Evolutionary conservation across 2,329 filamentous ascomycete genomes (phyloP).

Genomic region (Colletotrichum sp.): DNA sequence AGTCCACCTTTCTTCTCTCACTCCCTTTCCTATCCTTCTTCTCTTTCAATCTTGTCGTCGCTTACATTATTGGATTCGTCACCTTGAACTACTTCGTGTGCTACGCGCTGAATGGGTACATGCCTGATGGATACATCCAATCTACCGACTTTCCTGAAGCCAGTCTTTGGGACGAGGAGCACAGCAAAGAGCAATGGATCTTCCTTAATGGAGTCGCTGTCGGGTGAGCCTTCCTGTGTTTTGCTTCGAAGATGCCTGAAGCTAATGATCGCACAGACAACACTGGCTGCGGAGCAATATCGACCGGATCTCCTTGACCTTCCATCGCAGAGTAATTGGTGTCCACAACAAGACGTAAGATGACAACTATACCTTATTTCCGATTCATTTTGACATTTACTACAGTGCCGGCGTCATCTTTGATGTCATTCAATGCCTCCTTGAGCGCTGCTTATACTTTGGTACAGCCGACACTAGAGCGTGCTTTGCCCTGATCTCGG

Average conservation of each 20-base stretch:
- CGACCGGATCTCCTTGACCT: slow-evolving; percentile 73
- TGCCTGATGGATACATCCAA: slow-evolving; percentile 43
- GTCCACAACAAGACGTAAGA: slow-evolving; percentile 74
- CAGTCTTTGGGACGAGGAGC: slow-evolving; percentile 24
- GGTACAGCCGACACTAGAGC: slow-evolving; percentile 70
- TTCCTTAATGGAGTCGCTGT: slow-evolving; percentile 77
- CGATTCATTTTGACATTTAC: background rate
- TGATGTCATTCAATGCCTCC: slow-evolving; percentile 77
- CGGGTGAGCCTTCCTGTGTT: slow-evolving; percentile 47
- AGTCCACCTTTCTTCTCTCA: slow-evolving; percentile 63
- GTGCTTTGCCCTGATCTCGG: slow-evolving; percentile 67
- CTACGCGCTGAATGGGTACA: slow-evolving; percentile 52
- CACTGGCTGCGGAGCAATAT: slow-evolving; percentile 75
- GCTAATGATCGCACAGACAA: slow-evolving; percentile 39
- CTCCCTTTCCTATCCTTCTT: slow-evolving; percentile 54
- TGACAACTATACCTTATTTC: rapidly evolving
- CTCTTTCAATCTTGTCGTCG: slow-evolving; percentile 52
- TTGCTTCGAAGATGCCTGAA: rapidly evolving
- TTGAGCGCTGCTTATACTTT: slow-evolving; percentile 78
- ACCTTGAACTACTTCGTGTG: slow-evolving; percentile 57
- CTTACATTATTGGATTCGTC: slow-evolving; percentile 48
- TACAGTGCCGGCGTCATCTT: slow-evolving; percentile 69
- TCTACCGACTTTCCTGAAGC: slow-evolving; percentile 50
- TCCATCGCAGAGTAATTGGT: slow-evolving; percentile 72
- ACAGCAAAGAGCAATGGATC: slow-evolving; percentile 76